These are phyloP conservation scores for Cystobasidium ongulense DNA, from an alignment of 768 basidiomycete genomes.

Conservation along the genomic window DNA sequence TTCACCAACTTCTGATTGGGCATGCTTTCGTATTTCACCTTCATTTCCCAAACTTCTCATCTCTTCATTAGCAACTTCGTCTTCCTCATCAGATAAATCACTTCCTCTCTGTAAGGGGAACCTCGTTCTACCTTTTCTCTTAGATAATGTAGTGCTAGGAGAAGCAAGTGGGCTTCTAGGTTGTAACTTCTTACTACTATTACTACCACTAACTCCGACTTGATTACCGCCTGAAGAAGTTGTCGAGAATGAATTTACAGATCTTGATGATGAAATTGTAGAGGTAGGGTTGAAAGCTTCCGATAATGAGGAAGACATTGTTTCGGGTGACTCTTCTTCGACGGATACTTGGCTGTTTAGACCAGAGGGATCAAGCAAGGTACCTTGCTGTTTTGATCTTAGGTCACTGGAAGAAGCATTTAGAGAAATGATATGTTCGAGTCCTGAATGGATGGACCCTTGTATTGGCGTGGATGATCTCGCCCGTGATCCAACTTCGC, in stretches of 20 bases:
- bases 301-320: background rate
- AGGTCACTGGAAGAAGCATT: too few species aligned
- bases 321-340: background rate
- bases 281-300: background rate
- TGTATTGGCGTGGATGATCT: background rate
- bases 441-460: background rate
- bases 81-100: background rate
- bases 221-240: background rate
- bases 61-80: background rate
- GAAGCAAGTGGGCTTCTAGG: constrained; percentile 1
- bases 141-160: background rate
- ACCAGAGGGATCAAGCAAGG: too few species aligned
- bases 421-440: too few species aligned
- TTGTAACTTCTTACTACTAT: background rate
- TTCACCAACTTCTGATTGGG: too few species aligned
- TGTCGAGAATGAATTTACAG: background rate
- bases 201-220: background rate
- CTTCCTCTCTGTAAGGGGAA: background rate
- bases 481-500: background rate
- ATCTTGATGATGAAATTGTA: background rate
- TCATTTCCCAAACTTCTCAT: too few species aligned
- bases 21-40: too few species aligned
- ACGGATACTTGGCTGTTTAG: background rate
- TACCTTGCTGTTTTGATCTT: too few species aligned
- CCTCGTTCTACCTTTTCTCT: background rate